A percentile compares a stretch with the other conserved stretches of the same genome.
These are phyloP conservation scores for Solanum chacoense DNA, from an alignment of 305 asterid species.

Conservation along the genomic window DNA sequence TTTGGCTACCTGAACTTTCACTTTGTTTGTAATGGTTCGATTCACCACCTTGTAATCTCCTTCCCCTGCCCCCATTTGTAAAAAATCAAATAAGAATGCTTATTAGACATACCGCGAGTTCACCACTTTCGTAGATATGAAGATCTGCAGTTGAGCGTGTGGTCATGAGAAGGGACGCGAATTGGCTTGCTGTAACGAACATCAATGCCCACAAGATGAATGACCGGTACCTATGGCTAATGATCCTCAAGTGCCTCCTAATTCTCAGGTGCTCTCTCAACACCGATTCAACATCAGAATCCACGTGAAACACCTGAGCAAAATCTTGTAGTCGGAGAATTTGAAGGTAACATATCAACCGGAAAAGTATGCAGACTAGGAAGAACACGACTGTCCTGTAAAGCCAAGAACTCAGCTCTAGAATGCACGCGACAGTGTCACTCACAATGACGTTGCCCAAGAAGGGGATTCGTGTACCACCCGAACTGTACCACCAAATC, in stretches of 20 bases:
- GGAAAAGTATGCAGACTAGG: constrained; percentile 73
- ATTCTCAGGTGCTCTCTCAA: constrained; percentile 71
- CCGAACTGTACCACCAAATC: constrained; percentile 80
- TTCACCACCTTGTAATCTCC: not conserved
- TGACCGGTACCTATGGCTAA: constrained; percentile 69
- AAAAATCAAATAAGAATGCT: not conserved
- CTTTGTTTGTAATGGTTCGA: not conserved
- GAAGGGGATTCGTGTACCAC: constrained; percentile 67
- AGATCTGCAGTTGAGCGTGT: constrained; percentile 49
- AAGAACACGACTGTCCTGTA: constrained; percentile 71
- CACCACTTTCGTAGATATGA: constrained; percentile 46
- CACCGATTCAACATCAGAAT: constrained; percentile 70
- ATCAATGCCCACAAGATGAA: constrained; percentile 59
- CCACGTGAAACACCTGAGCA: constrained; percentile 55
- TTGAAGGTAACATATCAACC: constrained; percentile 73
- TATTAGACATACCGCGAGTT: constrained; percentile 54
- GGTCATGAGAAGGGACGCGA: constrained; percentile 70
- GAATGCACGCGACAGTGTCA: constrained; percentile 58
- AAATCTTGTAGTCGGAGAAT: constrained; percentile 78
- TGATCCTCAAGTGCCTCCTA: constrained; percentile 68
- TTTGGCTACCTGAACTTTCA: not conserved
- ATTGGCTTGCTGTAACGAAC: constrained; percentile 65
- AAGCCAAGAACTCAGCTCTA: constrained; percentile 83
- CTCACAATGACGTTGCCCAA: constrained; percentile 60
- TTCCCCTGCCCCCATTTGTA: not conserved